phyloP scores from a whole-genome alignment of 2,329 filamentous ascomycete species.

The Talaromyces sp. region DNA sequence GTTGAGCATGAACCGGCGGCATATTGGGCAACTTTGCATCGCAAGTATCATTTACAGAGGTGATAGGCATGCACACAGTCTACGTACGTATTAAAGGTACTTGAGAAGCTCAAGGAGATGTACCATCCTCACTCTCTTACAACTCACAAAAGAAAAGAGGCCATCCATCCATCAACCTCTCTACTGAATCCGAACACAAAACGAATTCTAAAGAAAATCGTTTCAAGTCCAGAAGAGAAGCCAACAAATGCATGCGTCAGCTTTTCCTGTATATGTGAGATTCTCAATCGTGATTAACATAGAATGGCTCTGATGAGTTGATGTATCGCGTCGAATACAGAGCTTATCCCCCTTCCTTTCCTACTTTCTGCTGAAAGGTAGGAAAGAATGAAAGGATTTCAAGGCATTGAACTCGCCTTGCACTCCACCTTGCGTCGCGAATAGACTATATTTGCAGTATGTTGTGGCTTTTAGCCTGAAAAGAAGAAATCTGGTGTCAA shows the following conservation, averaged over 20 bases:
- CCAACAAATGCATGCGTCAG: not conserved
- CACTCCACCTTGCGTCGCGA: conserved; percentile 55
- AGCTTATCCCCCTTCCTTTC: conserved; percentile 41
- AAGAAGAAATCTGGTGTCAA: no score
- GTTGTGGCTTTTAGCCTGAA: no score
- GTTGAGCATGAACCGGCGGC: not conserved
- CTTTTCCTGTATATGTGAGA: not conserved
- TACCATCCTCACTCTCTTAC: not conserved
- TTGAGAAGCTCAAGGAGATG: not conserved
- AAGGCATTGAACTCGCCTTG: conserved; percentile 54
- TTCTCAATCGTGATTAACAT: not conserved
- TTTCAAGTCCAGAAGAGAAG: conserved; percentile 1
- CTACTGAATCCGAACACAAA: conserved; percentile 1
- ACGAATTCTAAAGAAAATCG: not conserved
- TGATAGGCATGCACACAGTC: not conserved
- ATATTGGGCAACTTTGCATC: not conserved
- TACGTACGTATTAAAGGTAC: not conserved
- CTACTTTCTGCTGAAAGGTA: conserved; percentile 6
- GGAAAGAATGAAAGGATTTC: conserved; percentile 39
- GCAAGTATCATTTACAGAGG: not conserved
- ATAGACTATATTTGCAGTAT: conserved; percentile 20
- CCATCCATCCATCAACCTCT: not conserved
- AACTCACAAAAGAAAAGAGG: not conserved
- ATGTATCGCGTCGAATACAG: conserved; percentile 56
- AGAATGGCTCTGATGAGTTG: not conserved